Base-by-base conservation (phyloP, 768 basidiomycete species). In the Mycena floridula region DNA sequence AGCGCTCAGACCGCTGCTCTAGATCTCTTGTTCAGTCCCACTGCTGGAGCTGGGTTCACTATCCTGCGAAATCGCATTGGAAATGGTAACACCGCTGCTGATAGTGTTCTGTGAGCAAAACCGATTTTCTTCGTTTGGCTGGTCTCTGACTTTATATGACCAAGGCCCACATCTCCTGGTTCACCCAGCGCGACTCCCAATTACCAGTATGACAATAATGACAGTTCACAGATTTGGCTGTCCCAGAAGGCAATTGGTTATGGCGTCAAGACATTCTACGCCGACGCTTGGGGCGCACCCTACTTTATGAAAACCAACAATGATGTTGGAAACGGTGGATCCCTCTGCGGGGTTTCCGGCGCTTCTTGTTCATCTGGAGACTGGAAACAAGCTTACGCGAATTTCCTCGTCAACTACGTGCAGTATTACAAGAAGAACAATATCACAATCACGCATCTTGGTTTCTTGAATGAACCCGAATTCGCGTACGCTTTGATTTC, bases 31-130 rank as follows among this genome's bases (percentile, higher is more conserved):
- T 49, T 49, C 43, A 49, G 43, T 20, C 44, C 42, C 22, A 49
- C 43, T 25, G 22, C 26, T 39, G 48, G 48, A 11, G 48, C 48
- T 18, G 48, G 48, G 2, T 49, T 49, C 16, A 44, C 43, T 20
- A 49, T 49, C 32, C 44, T 49, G 18, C 48, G 48, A 20, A 49
- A 49, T 26, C 48, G 48, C 20, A 49, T 49, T 22, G 48, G 48
- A 16, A 49, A 49, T 44, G 48, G 44, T 1, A 49, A 49, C 25
- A 45, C 48, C 15, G 22, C 26, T 9, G 13, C 25, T 4, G 48
- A 49, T 25, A 49, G 48, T 40, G 45, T 49, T 20, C 30, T n/a
- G n/a, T n/a, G n/a, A n/a, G n/a, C n/a, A n/a, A n/a, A n/a, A n/a
- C n/a, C n/a, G n/a, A n/a, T n/a, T n/a, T n/a, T n/a, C n/a, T n/a